These are phyloP conservation scores for Dillenia turbinata DNA, from an alignment of 164 flowering plant genomes.

Conservation along the genomic window DNA sequence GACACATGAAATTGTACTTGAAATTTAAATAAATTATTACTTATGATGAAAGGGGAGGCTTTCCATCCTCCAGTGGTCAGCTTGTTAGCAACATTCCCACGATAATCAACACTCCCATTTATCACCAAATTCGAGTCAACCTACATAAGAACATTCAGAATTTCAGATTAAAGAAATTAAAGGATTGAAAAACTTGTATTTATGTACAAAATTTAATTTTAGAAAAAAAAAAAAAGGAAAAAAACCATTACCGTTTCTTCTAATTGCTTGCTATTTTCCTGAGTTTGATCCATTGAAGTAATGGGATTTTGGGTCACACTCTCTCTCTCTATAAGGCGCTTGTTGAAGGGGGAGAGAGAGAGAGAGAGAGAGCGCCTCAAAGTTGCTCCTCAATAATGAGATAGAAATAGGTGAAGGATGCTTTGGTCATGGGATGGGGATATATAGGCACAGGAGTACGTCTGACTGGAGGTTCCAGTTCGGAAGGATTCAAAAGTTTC, in stretches of 20 bases:
- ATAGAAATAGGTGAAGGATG: too few relatives aligned
- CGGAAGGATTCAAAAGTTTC: too few relatives aligned
- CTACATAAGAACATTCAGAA: neutral
- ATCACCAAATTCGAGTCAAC: conserved; percentile 29
- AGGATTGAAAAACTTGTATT: neutral
- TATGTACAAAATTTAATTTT: neutral
- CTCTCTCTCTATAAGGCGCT: too few relatives aligned
- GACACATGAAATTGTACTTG: neutral
- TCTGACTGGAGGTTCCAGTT: too few relatives aligned
- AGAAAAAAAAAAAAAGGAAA: neutral
- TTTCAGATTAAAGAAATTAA: neutral
- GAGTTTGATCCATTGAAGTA: too few relatives aligned
- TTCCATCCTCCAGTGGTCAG: conserved; percentile 66
- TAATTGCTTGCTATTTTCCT: too few relatives aligned
- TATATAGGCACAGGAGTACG: too few relatives aligned
- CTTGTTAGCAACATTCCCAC: conserved; percentile 55
- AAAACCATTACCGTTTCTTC: neutral
- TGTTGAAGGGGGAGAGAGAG: too few relatives aligned
- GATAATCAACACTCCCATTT: conserved; percentile 48
- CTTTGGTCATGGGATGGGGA: too few relatives aligned
- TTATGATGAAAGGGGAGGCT: conserved; percentile 66
- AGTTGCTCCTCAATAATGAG: too few relatives aligned
- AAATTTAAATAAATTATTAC: conserved; percentile 10
- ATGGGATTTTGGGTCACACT: too few relatives aligned
- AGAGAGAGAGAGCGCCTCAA: too few relatives aligned